phyloP scores from a whole-genome alignment of 805 yeast species.

The Suhomyces sp. region DNA sequence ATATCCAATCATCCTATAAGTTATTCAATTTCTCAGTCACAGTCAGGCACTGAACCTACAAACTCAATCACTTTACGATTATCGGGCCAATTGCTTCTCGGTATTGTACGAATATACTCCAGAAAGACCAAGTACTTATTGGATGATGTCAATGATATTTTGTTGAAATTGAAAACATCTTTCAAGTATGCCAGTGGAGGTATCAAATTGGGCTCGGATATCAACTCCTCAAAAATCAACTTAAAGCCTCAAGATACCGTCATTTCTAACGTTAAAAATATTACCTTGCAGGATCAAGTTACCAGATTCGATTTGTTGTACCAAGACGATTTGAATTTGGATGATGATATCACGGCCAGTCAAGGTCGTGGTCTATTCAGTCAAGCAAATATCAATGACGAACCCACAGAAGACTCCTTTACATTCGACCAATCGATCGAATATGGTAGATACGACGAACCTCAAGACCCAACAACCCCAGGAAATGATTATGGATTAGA shows the following conservation, averaged over 20 bases:
- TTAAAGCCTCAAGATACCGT: slow-evolving; percentile 61
- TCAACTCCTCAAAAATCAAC: slow-evolving; percentile 43
- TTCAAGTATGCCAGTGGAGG: slow-evolving; percentile 45
- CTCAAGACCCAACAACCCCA: slow-evolving; percentile 23
- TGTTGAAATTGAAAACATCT: slow-evolving; percentile 66
- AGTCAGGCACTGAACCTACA: slow-evolving; percentile 6
- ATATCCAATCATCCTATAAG: slow-evolving; percentile 61
- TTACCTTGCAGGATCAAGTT: slow-evolving; percentile 72
- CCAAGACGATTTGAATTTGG: slow-evolving; percentile 53
- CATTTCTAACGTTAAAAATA: slow-evolving; percentile 53
- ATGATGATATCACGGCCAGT: slow-evolving; percentile 17
- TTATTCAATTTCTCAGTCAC: slow-evolving; percentile 17
- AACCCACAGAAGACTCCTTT: slow-evolving; percentile 27
- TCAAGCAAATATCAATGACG: slow-evolving; percentile 16
- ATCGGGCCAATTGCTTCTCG: slow-evolving; percentile 82
- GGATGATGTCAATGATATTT: slow-evolving; percentile 79
- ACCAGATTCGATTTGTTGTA: slow-evolving; percentile 72
- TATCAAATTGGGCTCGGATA: slow-evolving; percentile 17
- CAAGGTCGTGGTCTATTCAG: slow-evolving; percentile 13
- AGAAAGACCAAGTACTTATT: slow-evolving; percentile 77
- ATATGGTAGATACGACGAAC: slow-evolving; percentile 51
- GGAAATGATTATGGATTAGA: slow-evolving; percentile 17
- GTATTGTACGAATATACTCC: slow-evolving; percentile 83
- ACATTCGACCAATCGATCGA: slow-evolving; percentile 61
- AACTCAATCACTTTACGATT: slow-evolving; percentile 71